Conservation (phyloP, 208 protist species). For the Herpetomonas samuelpessoai region DNA sequence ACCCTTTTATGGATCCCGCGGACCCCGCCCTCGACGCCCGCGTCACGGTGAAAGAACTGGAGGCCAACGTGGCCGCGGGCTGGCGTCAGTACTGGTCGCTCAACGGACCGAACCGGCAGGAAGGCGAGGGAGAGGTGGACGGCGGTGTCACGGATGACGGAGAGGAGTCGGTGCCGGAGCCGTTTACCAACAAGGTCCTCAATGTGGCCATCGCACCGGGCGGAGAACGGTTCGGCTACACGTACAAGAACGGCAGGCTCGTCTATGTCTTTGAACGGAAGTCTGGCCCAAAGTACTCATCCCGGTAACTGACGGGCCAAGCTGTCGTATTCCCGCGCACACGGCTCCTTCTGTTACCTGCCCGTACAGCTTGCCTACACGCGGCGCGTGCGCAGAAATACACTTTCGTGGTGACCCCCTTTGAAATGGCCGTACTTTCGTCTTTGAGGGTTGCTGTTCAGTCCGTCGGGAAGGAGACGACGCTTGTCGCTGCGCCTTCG, state of each 20-base stretch:
- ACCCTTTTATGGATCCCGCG: constrained; percentile 36
- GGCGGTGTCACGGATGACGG: constrained; percentile 5
- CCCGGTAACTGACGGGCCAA: too few species aligned
- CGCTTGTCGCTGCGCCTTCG: too few species aligned
- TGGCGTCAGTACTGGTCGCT: constrained; percentile 20
- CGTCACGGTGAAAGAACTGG: constrained; percentile 47
- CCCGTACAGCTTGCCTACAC: too few species aligned
- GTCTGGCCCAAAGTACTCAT: neutral
- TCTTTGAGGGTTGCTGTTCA: too few species aligned
- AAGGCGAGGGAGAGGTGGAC: neutral
- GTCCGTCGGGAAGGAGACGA: too few species aligned
- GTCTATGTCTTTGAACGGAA: constrained; percentile 79
- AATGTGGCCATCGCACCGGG: constrained; percentile 74
- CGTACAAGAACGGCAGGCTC: constrained; percentile 61
- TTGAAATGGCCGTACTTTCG: too few species aligned
- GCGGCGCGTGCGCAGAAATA: too few species aligned
- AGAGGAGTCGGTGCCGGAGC: constrained; percentile 50
- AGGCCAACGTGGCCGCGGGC: constrained; percentile 32
- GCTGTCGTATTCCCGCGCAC: too few species aligned
- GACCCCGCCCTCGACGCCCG: constrained; percentile 17
- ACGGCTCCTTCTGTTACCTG: too few species aligned
- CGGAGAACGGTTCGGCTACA: constrained; percentile 77
- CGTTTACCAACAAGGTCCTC: constrained; percentile 75
- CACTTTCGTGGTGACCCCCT: too few species aligned
- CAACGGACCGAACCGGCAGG: neutral